Base-by-base conservation (phyloP, 306 rosid species). In the Malus sieversii region DNA sequence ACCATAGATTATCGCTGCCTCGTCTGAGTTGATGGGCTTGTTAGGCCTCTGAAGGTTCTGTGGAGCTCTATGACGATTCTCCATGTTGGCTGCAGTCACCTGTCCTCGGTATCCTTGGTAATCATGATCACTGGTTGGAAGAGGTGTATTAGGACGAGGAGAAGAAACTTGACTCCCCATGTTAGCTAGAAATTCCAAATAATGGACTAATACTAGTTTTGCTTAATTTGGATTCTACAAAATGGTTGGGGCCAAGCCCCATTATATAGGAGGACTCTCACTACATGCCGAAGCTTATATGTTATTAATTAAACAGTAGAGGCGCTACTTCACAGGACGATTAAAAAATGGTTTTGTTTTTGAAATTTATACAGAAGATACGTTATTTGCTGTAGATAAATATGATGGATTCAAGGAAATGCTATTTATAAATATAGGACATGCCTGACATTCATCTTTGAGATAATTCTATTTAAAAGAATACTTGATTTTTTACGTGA, bases 1-100 rank as follows among this genome's bases (percentile, higher is more conserved):
- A 44, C 65, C 71, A 60, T 29, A 70, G 55, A 23, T 58, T 51
- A 32, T 53, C 10, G 65, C 76, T 14, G 75, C 71, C 76, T 70
- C 55, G 10, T 78, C 57, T 58, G 71, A 70, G 60, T 20, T 65
- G 19, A 70, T 69, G 10, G 15, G 29, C 25, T 2, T 10, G 63
- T 58, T 25, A 57, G 63, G 40, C 33, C 6, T n/a, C 25, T 57
- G 62, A n/a, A 19, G 69, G 42, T 27, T 25, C 38, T 23, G 44
- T 4, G 29, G 55, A 38, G 14, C 32, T 52, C 20, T 16, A 23
- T 32, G 42, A 23, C n/a, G 16, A 27, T 27, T 15, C 40, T 69
- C 73, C 60, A 2, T 18, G 25, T 48, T 18, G 38, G 64, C 29
- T 25, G 64, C 64, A 23, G 29, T 25, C 30, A 4, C 35, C 33